Conservation (phyloP, 768 basidiomycete genomes). For the Astraeus odoratus region DNA sequence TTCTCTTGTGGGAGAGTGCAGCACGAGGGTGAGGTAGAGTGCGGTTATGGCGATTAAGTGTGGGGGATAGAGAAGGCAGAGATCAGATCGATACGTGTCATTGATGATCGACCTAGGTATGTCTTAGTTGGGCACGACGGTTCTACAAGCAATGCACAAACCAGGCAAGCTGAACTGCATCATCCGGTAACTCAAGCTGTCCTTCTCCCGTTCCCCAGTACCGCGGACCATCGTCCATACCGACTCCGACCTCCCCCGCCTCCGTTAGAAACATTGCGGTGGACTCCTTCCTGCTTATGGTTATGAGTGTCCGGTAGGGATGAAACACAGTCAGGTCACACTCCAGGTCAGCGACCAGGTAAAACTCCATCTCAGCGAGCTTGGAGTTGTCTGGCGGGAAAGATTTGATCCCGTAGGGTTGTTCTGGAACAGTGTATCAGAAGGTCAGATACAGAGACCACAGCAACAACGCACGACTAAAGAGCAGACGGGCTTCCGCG, state of each 20-base stretch:
- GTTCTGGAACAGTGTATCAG: conserved; percentile 29
- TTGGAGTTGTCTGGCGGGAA: conserved; percentile 87
- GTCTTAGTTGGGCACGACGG: not conserved
- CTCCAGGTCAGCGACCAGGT: conserved; percentile 92
- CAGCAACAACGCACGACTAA: conserved; percentile 49
- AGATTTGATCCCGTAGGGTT: conserved; percentile 66
- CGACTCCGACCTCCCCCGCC: conserved; percentile 45
- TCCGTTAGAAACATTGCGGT: conserved; percentile 43
- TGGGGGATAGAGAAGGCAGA: conserved; percentile 92
- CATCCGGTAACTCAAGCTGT: conserved; percentile 66
- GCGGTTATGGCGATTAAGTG: conserved; percentile 91
- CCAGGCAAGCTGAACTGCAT: conserved; percentile 89
- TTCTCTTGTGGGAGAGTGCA: conserved; percentile 54
- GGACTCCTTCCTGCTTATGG: conserved; percentile 60
- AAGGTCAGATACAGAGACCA: not conserved
- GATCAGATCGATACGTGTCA: conserved; percentile 89
- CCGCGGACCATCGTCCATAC: conserved; percentile 49
- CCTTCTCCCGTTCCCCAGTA: conserved; percentile 83
- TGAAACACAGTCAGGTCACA: conserved; percentile 93
- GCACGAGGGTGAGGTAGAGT: conserved; percentile 79
- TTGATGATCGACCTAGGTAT: conserved; percentile 87
- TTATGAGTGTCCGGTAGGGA: conserved; percentile 84
- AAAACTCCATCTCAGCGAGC: conserved; percentile 98
- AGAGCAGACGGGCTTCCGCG: conserved; percentile 70
- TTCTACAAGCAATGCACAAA: conserved; percentile 27